Base-by-base conservation (phyloP, 1,284 basidiomycete genomes). In the Cryptococcus jaspeensis region DNA sequence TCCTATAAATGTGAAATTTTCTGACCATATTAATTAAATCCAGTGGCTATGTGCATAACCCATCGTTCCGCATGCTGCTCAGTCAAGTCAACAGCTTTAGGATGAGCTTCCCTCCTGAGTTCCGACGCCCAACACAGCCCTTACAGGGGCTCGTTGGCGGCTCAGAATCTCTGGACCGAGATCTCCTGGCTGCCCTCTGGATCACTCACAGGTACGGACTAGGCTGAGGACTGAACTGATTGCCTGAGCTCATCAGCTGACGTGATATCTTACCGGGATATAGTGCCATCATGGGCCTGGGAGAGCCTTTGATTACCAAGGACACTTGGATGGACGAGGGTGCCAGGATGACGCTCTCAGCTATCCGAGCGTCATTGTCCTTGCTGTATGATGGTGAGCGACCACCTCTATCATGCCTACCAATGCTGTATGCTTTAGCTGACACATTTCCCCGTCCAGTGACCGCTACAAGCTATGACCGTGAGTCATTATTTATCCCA, bases 291-390 rank as follows among this genome's bases (percentile, higher is more conserved):
- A 51, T 73, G 25, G 61, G 58, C 13, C 56, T 74, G 4, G 71
- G 67, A 8, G 72, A 73, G 48, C 69, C 71, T 0, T 41, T 75
- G 42, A 64, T 76, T 37, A 72, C 69, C 0, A 61, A 58, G 16
- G 65, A 71, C n/a, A 66, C 66, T 0, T 74, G 68, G 68, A 61
- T 64, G 11, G 52, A 67, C 9, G 72, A 73, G 9, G 59, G 69
- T 4, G 69, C 67, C 16, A 66, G 65, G 22, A 65, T 74, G 60
- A 61, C 66, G 2, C 48, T 76, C 39, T 60, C 72, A 2, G 70
- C 72, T 4, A 67, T 74, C 11, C 67, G 74, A n/a, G 70, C 71
- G 15, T 59, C 68, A 12, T 53, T 76, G 46, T 74, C 74, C 0
- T 48, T 73, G 32, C 48, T 73, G n/a, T 74, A 73, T 53, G 71